Percentiles rank a stretch among this genome's conserved stretches.
These are phyloP conservation scores for Breviolum minutum DNA, from an alignment of 73 alveolate species.

Conservation along the genomic window DNA sequence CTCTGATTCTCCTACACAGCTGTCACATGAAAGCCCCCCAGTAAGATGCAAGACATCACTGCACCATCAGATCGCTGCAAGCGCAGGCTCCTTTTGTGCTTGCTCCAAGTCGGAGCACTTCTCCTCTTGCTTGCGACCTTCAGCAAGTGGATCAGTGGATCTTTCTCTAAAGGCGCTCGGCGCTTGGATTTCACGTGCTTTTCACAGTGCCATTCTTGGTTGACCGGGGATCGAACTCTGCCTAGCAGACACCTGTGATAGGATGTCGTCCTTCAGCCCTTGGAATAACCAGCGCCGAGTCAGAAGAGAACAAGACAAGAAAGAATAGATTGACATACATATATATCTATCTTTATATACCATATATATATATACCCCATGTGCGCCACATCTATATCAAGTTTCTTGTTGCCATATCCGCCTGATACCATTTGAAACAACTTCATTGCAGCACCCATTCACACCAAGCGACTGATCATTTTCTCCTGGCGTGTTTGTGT, in stretches of 20 bases:
- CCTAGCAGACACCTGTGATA: conserved; percentile 37
- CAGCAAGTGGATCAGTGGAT: neutral
- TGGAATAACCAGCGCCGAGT: neutral
- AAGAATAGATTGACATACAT: no score
- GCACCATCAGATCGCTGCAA: neutral
- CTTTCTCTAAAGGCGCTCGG: neutral
- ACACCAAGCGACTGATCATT: conserved; percentile 25
- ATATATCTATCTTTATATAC: no score
- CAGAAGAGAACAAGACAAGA: neutral
- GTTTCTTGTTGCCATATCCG: no score
- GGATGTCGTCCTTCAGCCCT: conserved; percentile 76
- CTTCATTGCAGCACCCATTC: neutral
- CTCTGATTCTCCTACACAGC: conserved; percentile 54
- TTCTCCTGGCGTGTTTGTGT: conserved; percentile 36
- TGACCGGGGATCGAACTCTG: neutral
- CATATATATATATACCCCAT: no score
- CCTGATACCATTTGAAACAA: neutral
- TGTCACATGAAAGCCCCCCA: no score
- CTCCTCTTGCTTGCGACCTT: conserved; percentile 53
- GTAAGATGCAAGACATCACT: neutral
- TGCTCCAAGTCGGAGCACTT: conserved; percentile 3
- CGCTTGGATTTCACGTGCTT: neutral
- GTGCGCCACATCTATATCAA: no score
- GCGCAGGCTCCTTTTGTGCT: conserved; percentile 22
- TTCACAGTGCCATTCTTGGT: neutral